phyloP scores from a whole-genome alignment of 768 basidiomycete species.

The Lentinus brumalis region DNA sequence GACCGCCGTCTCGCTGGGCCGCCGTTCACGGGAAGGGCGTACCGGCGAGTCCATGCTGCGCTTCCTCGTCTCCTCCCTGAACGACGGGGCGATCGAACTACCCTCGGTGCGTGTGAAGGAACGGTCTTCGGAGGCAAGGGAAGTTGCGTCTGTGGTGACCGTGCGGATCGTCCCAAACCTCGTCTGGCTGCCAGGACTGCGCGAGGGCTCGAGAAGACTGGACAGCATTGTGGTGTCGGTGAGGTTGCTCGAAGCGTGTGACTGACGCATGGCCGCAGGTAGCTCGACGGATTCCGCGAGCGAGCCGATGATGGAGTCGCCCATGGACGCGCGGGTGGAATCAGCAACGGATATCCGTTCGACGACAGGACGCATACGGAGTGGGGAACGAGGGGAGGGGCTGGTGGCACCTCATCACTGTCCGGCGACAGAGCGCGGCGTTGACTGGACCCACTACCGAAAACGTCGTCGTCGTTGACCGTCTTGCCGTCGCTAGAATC shows the following conservation, averaged over 20 bases:
- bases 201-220: slow-evolving; percentile 39
- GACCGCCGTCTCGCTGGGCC: slow-evolving; percentile 60
- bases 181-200: slow-evolving; percentile 42
- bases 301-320: slow-evolving; percentile 41
- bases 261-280: slow-evolving; percentile 51
- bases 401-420: slow-evolving; percentile 41
- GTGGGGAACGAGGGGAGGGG: slow-evolving; percentile 53
- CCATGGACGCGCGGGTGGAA: slow-evolving; percentile 33
- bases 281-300: slow-evolving; percentile 32
- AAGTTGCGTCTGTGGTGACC: slow-evolving; percentile 81
- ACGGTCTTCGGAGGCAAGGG: slow-evolving; percentile 56
- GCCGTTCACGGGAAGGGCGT: slow-evolving; percentile 51
- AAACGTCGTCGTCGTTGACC: slow-evolving; percentile 30
- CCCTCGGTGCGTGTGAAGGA: slow-evolving; percentile 70
- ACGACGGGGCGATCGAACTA: slow-evolving; percentile 53
- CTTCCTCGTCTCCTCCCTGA: slow-evolving; percentile 46
- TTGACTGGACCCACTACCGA: slow-evolving; percentile 15
- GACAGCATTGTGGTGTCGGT: slow-evolving; percentile 61
- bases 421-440: slow-evolving; percentile 30
- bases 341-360: slow-evolving; percentile 31
- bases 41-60: slow-evolving; percentile 24
- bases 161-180: slow-evolving; percentile 82
- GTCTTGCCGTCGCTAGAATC: slow-evolving; percentile 37
- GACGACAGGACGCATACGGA: slow-evolving; percentile 42
- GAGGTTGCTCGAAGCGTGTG: slow-evolving; percentile 60